Conservation (phyloP, 768 basidiomycete genomes). For the Boletus patriciae region DNA sequence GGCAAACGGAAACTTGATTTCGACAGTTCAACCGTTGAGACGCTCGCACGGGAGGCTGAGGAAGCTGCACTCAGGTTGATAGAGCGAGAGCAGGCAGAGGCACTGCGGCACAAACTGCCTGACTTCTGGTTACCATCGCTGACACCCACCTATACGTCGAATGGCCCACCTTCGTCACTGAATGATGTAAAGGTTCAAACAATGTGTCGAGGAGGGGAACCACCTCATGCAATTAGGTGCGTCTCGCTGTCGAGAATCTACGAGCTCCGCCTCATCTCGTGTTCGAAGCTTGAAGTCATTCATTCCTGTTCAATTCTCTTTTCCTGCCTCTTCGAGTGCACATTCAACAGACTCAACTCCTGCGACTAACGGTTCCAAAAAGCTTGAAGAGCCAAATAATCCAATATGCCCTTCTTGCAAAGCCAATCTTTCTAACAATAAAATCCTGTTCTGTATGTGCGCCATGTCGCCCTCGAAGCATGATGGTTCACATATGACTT, state of each 20-base stretch:
- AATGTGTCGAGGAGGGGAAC: slow-evolving; percentile 79
- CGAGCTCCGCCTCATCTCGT: slow-evolving; percentile 3
- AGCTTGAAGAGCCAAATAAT: slow-evolving; percentile 54
- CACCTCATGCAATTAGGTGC: slow-evolving; percentile 75
- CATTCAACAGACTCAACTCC: slow-evolving; percentile 42
- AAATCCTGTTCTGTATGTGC: slow-evolving; percentile 63
- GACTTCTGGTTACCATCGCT: slow-evolving; percentile 97
- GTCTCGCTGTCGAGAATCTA: slow-evolving; percentile 30
- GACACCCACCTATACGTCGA: slow-evolving; percentile 75
- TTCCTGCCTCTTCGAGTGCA: slow-evolving; percentile 40
- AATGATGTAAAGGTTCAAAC: slow-evolving; percentile 86
- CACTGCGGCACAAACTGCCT: slow-evolving; percentile 84
- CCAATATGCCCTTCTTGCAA: slow-evolving; percentile 90
- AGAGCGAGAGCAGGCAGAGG: slow-evolving; percentile 82
- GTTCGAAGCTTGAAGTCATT: slow-evolving; percentile 72
- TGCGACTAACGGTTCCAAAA: slow-evolving; percentile 35
- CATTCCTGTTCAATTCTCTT: slow-evolving; percentile 77
- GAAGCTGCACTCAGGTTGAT: slow-evolving; percentile 82
- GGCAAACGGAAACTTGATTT: slow-evolving; percentile 88
- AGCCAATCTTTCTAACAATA: slow-evolving; percentile 77
- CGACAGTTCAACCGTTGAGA: slow-evolving; percentile 68
- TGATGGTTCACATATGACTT: background rate
- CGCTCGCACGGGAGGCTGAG: slow-evolving; percentile 77
- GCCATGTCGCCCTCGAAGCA: background rate
- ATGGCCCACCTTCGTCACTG: slow-evolving; percentile 61